phyloP scores from a whole-genome alignment of 2,329 filamentous ascomycete species.

The Sporothrix globosa region DNA sequence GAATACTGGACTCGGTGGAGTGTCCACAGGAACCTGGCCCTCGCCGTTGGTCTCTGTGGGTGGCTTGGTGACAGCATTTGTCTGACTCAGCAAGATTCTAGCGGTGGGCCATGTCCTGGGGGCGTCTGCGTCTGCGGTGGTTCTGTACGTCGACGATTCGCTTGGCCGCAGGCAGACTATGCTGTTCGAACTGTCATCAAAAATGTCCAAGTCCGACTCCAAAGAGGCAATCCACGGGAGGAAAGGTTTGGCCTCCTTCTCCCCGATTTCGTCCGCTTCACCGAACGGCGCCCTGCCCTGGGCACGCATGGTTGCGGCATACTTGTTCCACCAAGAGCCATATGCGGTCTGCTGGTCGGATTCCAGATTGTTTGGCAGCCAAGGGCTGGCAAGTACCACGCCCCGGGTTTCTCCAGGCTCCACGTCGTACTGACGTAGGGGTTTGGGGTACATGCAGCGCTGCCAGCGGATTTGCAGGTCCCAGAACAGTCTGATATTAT shows the following conservation, averaged over 20 bases:
- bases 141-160: neutral
- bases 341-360: constrained; percentile 43
- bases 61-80: too few relatives aligned
- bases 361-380: constrained; percentile 47
- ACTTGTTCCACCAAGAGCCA: constrained; percentile 39
- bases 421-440: constrained; percentile 38
- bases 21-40: too few relatives aligned
- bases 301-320: constrained; percentile 5
- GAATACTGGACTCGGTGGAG: constrained; percentile 51
- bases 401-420: constrained; percentile 41
- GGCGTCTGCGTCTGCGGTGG: neutral
- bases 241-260: neutral
- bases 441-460: neutral
- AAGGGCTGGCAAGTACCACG: constrained; percentile 45
- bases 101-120: too few relatives aligned
- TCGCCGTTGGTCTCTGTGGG: too few relatives aligned
- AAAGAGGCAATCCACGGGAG: neutral
- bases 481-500: constrained; percentile 41
- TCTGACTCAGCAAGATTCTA: too few relatives aligned
- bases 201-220: neutral
- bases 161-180: neutral
- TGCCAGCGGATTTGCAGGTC: neutral
- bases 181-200: neutral
- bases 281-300: neutral
- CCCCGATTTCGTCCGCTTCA: neutral